Conservation (phyloP, 305 asterid species). For the Fraxinus baroniana region DNA sequence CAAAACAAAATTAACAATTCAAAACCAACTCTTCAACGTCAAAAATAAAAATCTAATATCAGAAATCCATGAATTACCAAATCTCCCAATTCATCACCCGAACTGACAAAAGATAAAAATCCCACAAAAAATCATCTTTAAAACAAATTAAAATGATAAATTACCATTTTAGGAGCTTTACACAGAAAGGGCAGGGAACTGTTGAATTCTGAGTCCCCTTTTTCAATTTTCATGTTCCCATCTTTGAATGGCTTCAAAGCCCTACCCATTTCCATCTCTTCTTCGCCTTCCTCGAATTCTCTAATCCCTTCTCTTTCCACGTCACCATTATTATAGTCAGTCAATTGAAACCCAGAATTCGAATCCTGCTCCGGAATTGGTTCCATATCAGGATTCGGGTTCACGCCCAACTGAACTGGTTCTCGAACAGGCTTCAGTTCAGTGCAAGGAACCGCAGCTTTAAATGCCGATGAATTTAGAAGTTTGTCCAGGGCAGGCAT, state of each 20-base stretch:
- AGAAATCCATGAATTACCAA: background rate
- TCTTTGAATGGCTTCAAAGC: conserved; percentile 26
- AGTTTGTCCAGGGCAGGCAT: conserved; percentile 51
- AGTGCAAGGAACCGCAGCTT: conserved; percentile 10
- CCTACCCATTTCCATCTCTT: conserved; percentile 24
- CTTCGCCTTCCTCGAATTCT: conserved; percentile 15
- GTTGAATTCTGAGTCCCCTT: conserved; percentile 43
- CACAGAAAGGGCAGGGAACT: conserved; percentile 53
- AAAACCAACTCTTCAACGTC: background rate
- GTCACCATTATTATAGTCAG: conserved; percentile 7
- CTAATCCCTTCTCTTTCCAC: conserved; percentile 2
- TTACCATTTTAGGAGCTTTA: conserved; percentile 63
- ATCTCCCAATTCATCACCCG: conserved; percentile 9
- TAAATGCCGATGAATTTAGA: conserved; percentile 27
- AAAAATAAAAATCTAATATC: background rate
- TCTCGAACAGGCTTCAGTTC: conserved; percentile 32
- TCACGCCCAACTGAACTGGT: conserved; percentile 11
- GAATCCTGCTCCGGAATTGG: conserved; percentile 1
- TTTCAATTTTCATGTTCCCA: conserved; percentile 38
- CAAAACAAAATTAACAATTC: background rate
- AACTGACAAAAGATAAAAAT: background rate
- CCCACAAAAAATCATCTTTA: background rate
- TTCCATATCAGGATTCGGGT: conserved; percentile 2
- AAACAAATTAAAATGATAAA: background rate
- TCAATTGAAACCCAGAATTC: conserved; percentile 7